phyloP scores from a whole-genome alignment of 2,329 filamentous ascomycete genomes.

The Helotiales sp. region DNA sequence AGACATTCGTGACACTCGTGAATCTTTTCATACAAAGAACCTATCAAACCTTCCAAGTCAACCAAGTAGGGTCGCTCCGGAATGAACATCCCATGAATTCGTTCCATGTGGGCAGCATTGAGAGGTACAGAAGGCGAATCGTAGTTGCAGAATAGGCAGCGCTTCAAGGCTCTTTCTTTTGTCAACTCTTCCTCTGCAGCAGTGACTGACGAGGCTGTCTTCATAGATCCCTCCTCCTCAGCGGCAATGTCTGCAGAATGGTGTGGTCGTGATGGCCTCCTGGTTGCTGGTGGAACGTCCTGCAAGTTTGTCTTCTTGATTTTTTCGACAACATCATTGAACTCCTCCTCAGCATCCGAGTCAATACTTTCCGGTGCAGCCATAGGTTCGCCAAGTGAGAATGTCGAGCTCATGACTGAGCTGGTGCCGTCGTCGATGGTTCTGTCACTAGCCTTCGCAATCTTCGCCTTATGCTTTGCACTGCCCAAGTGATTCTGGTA shows the following conservation, averaged over 20 bases:
- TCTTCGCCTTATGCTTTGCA: constrained; percentile 79
- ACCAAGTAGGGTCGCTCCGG: constrained; percentile 84
- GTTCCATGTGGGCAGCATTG: constrained; percentile 86
- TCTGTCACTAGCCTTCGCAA: constrained; percentile 47
- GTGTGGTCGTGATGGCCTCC: constrained; percentile 28
- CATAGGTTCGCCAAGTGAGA: constrained; percentile 77
- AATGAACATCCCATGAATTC: constrained; percentile 92
- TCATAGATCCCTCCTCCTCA: constrained; percentile 23
- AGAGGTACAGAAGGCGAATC: constrained; percentile 73
- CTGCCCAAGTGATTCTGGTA: constrained; percentile 90
- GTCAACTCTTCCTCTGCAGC: constrained; percentile 46
- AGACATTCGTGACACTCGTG: constrained; percentile 80
- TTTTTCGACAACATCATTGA: constrained; percentile 74
- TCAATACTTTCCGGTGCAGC: constrained; percentile 54
- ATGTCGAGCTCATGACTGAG: constrained; percentile 87
- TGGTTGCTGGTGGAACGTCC: constrained; percentile 32
- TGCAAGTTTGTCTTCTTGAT: constrained; percentile 64
- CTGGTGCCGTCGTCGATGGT: constrained; percentile 64
- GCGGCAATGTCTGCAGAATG: constrained; percentile 19
- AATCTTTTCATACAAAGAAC: constrained; percentile 77
- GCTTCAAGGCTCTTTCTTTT: constrained; percentile 33
- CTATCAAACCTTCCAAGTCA: constrained; percentile 78
- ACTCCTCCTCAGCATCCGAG: constrained; percentile 70
- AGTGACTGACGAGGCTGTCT: constrained; percentile 28
- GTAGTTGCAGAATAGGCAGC: constrained; percentile 91